These are phyloP conservation scores for Aureobasidium sp. DNA, from an alignment of 2,329 filamentous ascomycete species.

Conservation along the genomic window DNA sequence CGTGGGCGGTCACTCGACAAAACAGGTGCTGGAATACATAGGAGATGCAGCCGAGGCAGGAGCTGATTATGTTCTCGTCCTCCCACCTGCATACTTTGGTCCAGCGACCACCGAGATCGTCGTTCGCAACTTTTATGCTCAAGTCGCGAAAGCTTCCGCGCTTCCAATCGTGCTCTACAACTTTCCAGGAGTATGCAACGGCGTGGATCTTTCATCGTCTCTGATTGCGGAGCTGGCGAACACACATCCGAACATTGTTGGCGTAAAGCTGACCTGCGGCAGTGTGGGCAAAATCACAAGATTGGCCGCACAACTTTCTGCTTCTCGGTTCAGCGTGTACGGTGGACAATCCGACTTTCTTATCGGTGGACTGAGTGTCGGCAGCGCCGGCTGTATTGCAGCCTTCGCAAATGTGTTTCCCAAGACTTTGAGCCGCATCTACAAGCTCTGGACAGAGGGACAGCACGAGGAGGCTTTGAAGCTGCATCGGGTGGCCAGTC, in stretches of 20 bases:
- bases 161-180: constrained; percentile 64
- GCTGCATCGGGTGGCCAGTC: constrained; percentile 52
- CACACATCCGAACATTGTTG: constrained; percentile 47
- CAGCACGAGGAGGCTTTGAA: constrained; percentile 49
- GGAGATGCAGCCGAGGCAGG: constrained; percentile 32
- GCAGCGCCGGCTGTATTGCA: constrained; percentile 41
- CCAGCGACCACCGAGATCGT: constrained; percentile 34
- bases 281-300: constrained; percentile 54
- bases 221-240: constrained; percentile 47
- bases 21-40: constrained; percentile 36
- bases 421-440: constrained; percentile 49
- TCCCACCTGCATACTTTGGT: constrained; percentile 39
- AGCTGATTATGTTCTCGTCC: constrained; percentile 35
- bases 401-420: constrained; percentile 49
- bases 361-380: constrained; percentile 40
- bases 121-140: constrained; percentile 34
- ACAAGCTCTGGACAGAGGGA: constrained; percentile 52
- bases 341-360: constrained; percentile 63
- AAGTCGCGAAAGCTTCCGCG: constrained; percentile 49
- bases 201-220: constrained; percentile 59
- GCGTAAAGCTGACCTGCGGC: constrained; percentile 58
- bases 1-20: constrained; percentile 34
- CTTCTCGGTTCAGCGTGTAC: constrained; percentile 53
- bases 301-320: constrained; percentile 43
- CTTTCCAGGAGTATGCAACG: constrained; percentile 60